Conservation (phyloP, 768 basidiomycete genomes). For the Austroboletus festivus region DNA sequence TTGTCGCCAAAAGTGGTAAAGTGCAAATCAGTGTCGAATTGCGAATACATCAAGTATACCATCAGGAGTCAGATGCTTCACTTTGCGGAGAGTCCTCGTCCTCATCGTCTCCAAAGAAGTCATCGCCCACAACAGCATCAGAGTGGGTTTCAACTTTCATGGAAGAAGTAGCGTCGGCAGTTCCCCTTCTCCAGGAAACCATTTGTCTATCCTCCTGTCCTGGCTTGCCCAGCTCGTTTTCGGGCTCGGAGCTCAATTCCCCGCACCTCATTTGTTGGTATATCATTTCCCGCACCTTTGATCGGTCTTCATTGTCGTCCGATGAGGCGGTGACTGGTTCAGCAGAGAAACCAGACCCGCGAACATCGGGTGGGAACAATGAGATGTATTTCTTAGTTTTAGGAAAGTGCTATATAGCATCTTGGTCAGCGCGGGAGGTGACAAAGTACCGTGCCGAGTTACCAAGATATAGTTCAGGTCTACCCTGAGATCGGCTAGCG, state of each 20-base stretch:
- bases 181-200: neutral
- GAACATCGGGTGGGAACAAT: conserved; percentile 73
- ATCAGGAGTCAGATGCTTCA: conserved; percentile 14
- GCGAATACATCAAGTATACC: conserved; percentile 38
- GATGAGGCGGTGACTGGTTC: conserved; percentile 5
- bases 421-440: conserved; percentile 1
- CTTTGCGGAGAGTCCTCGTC: conserved; percentile 16
- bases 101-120: conserved; percentile 31
- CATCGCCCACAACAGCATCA: conserved; percentile 20
- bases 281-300: conserved; percentile 59
- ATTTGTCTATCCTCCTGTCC: conserved; percentile 8
- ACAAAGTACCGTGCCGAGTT: conserved; percentile 4
- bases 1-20: no score
- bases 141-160: conserved; percentile 1
- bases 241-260: conserved; percentile 59
- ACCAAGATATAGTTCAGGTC: conserved; percentile 92
- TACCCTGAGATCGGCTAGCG: conserved; percentile 65
- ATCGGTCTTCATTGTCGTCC: conserved; percentile 46
- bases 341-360: conserved; percentile 8
- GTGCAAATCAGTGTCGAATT: neutral
- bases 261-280: conserved; percentile 57
- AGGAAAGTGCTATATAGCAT: conserved; percentile 73
- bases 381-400: conserved; percentile 87
- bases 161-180: conserved; percentile 1
- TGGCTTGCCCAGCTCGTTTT: conserved; percentile 34